Evolutionary conservation across 2,329 filamentous ascomycete species (phyloP).

Genomic region (Aquanectria penicillioides): DNA sequence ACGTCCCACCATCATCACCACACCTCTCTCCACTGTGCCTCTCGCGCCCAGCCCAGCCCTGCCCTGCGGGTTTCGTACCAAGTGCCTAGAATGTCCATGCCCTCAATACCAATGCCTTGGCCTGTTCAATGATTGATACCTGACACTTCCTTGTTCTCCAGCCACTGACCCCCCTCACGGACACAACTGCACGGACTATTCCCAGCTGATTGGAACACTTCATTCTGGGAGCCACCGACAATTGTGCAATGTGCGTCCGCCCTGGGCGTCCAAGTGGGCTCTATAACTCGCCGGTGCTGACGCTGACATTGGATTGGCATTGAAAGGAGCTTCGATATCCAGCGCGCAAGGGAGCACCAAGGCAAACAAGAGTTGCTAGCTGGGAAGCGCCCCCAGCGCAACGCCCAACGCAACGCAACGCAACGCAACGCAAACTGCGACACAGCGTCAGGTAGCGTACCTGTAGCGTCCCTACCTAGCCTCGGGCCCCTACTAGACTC

Average conservation of each 20-base stretch:
- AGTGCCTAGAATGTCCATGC: conserved; percentile 9
- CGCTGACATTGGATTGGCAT: conserved; percentile 6
- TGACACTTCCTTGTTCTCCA: conserved; percentile 1
- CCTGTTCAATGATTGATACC: conserved; percentile 9
- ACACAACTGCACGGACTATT: conserved; percentile 10
- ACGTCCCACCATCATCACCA: conserved; percentile 5
- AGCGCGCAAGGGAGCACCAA: neutral
- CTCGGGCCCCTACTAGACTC: conserved; percentile 25
- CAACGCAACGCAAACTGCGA: conserved; percentile 16
- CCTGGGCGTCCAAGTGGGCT: neutral
- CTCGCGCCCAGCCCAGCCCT: neutral
- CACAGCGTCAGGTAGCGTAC: conserved; percentile 18
- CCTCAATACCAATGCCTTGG: conserved; percentile 2
- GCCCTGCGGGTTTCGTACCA: neutral
- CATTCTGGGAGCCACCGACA: conserved; percentile 13
- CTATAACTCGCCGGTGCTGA: neutral
- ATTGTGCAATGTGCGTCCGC: conserved; percentile 6
- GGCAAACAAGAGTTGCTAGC: conserved; percentile 10
- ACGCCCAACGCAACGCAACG: conserved; percentile 29
- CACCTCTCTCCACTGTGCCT: conserved; percentile 6
- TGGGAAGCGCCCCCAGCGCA: conserved; percentile 28
- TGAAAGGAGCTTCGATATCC: neutral
- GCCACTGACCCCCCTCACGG: neutral
- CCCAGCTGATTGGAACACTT: conserved; percentile 34
- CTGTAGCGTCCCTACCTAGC: conserved; percentile 10